Evolutionary conservation across 225 moss, liverwort and hornwort species (phyloP), one percentile per base, ranked within the genome.

Genomic region (Physcomitrium patens): DNA sequence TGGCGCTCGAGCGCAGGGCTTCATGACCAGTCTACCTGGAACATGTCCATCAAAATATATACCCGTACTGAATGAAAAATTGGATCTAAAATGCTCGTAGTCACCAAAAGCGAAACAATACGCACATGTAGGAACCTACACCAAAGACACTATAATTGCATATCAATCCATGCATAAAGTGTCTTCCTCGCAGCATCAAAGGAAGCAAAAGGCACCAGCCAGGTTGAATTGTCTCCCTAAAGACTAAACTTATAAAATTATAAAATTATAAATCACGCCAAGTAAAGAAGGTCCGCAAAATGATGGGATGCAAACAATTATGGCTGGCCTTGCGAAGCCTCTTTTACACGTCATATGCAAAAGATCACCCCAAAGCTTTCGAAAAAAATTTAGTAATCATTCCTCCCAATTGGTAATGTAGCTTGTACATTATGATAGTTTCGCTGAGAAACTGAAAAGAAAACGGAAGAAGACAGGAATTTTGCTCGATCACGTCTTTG

Each of bases 11-110:
- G 65, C 63, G 67, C 77, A 79, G 69, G 54, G 77, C 77, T 75
- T 84, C 87, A 85, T 87, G 84, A 82, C 84, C 79, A 80, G 71
- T 77, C 76, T 78, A 81, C 66, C 78, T 78, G 71, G 26, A 63
- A 71, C 15, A 71, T 20, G 45, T 23, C 65, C 68, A 59, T 63
- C 69, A 71, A 49, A 67, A 62, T 62, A 78, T 70, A 28, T 37
- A 62, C 61, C 24, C 9, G 18, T 52, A 23, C 49, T 65, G 57
- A 60, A 27, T 42, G 41, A 52, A 46, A 37, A 4, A 49, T 60
- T 68, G 10, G 26, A 73, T 57, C 49, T 66, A 50, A 75, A 37
- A 63, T 45, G 37, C n/a, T 47, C 71, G 24, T 56, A 20, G 51
- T 45, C 46, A 77, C 73, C 47, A 51, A 44, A 65, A 70, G 55